Base-by-base conservation (phyloP, 176 grass and related monocot species). In the Zea luxurians region DNA sequence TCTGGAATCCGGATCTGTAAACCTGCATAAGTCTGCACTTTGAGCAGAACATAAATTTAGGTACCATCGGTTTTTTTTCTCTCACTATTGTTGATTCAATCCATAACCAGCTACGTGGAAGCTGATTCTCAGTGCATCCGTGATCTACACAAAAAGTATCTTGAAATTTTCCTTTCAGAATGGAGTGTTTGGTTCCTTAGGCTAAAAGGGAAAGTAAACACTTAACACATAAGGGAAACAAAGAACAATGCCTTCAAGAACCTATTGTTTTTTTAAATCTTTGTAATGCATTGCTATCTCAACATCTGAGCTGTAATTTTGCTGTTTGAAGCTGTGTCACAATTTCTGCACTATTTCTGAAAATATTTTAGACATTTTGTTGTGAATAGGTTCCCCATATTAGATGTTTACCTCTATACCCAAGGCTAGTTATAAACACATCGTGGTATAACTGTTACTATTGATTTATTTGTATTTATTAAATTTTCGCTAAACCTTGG, bases 1-100 rank as follows among this genome's bases (percentile, higher is more conserved):
- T 36, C 13, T 4, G 40, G 13, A 70, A 70, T 63, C 66, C 55
- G 71, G 78, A 71, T 81, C 78, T 81, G 67, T 47, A 71, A 71
- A 81, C 43, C 54, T 17, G 15, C 27, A 4, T 6, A 57, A 37
- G 59, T 6, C 10, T 1, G 5, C 17, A 10, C 40, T 67, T 78
- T 1, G 10, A 54, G 62, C 7, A 10, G 11, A 57, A 35, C n/a
- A 44, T 66, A 36, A 41, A 16, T 58, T 16, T 54, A 13, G 34
- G 10, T 15, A 1, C 8, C 17, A 10, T 10, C 3, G 6, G 62
- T 40, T 42, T 41, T 42, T 41, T 13, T 43, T 5, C 37, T 5
- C 37, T 37, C 71, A 73, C 11, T 54, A 9, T 16, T 57, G 13
- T 57, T 42, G 4, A 52, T 78, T 52, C 45, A 7, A 78, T 66